Base-by-base conservation (phyloP, 371 early-diverging fungal genomes). In the Pancytospora philotis region DNA sequence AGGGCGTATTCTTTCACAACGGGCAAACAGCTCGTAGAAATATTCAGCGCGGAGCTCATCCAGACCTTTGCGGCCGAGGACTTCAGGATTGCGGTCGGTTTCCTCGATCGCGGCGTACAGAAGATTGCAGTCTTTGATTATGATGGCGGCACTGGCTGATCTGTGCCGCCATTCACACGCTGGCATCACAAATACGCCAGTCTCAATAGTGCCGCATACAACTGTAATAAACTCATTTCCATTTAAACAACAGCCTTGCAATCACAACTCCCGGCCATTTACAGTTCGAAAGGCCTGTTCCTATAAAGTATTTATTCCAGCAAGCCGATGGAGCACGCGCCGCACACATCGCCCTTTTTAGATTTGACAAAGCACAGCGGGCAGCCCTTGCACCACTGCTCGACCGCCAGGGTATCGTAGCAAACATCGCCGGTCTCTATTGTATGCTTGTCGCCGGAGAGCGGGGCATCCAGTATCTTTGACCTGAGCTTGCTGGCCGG, bases 11-110 rank as follows among this genome's bases (percentile, higher is more conserved):
- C 62, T 48, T 53, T 66, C 31, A 32, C 34, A 0, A 62, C 52
- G 13, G 80, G 80, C 25, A 35, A n/a, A 6, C 74, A 60, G 49
- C 65, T 77, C 13, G 60, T 72, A 56, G 74, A 38, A 28, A 13
- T 76, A 6, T 50, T 74, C 16, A 35, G 37, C 1, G 32, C 62
- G 0, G 62, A 39, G 2, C 37, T 62, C 3, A 62, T 68, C 48
- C 48, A 38, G 16, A 68, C 60, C 34, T 50, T 68, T 22, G 63
- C 60, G 25, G 45, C 49, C 25, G 37, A 49, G 49, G 69, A 45
- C 27, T 25, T 36, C 25, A 64, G 51, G 31, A 68, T 68, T 62
- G 37, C 35, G 6, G 48, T 68, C 8, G 69, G 69, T 62, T 68
- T 62, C 28, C 52, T 37, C 2, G 30, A 45, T 4, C 45, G 28